Base-by-base conservation (phyloP, 352 stramenopile species). In the Globisporangium alternatum region DNA sequence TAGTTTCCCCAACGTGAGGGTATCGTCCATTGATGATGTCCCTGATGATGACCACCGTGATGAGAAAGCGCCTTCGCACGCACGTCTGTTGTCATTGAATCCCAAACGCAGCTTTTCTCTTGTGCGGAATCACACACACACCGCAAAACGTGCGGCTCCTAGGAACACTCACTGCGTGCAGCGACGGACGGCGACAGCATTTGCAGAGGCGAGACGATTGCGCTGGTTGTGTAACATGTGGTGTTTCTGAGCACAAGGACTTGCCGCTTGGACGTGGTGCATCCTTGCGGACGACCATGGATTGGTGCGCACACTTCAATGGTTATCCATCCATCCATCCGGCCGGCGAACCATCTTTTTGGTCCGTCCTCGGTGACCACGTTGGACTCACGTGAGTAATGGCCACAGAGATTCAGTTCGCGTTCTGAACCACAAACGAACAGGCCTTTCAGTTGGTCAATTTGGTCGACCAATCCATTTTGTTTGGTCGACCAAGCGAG, bases 371-470 rank as follows among this genome's bases (percentile, higher is more conserved):
- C n/a, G 45, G 7, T 41, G n/a, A 21, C 45, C 45, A 52, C 45
- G 45, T 30, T 52, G n/a, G 45, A 52, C 45, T 52, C n/a, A 9
- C 19, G 45, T 52, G 45, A 30, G 45, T 56, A 56, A 56, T 56
- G 49, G 49, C 10, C 49, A 39, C 49, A 56, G 17, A 39, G 8
- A 56, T 56, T 19, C 49, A 21, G 49, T 21, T 17, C 22, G 22
- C 12, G 15, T 7, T 35, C 49, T 35, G 15, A 47, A 8, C 41
- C 17, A 25, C 22, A n/a, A 17, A 56, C 49, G 49, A 56, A 56
- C 25, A 39, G 12, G 25, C 7, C 21, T 3, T 12, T 6, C 7
- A 22, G 25, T 21, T 21, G 30, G 15, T 41, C 35, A 9, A 15
- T 41, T 13, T 17, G 19, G 0, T 17, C n/a, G n/a, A 17, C 21